A percentile compares a stretch with the other conserved stretches of the same genome.
These are phyloP conservation scores for Pseudozyma hubeiensis DNA, from an alignment of 1,284 basidiomycete genomes.

Conservation along the genomic window DNA sequence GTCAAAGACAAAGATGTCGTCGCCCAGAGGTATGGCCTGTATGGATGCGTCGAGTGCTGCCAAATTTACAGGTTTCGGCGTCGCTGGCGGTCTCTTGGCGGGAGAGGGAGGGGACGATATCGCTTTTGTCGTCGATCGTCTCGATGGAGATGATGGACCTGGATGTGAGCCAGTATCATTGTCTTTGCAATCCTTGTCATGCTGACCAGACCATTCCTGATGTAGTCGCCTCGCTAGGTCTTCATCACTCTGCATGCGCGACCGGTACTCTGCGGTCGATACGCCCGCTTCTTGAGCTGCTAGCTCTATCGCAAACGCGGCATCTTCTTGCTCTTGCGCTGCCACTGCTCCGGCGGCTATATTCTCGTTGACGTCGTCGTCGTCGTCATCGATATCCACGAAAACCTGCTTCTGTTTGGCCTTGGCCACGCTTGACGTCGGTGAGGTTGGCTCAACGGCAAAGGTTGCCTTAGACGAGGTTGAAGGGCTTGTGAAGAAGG, in stretches of 20 bases:
- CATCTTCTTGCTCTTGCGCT: constrained; percentile 38
- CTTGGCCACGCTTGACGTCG: constrained; percentile 9
- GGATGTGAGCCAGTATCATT: not conserved
- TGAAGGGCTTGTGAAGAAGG: constrained; percentile 46
- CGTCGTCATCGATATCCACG: not conserved
- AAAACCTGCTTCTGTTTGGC: constrained; percentile 20
- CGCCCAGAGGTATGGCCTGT: constrained; percentile 56
- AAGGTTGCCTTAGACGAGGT: constrained; percentile 9
- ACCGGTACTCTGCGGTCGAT: constrained; percentile 16
- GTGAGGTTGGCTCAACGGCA: constrained; percentile 11
- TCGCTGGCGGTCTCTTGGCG: constrained; percentile 2
- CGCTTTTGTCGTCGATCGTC: constrained; percentile 2
- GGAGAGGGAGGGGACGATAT: constrained; percentile 2
- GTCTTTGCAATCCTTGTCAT: not conserved
- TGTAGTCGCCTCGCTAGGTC: constrained; percentile 46
- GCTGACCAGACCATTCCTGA: constrained; percentile 29
- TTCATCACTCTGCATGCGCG: constrained; percentile 37
- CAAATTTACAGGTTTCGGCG: constrained; percentile 34
- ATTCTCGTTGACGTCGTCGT: not conserved
- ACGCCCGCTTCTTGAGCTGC: constrained; percentile 38
- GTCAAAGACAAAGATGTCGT: constrained; percentile 67
- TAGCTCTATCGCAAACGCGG: constrained; percentile 37
- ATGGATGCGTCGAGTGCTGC: constrained; percentile 52
- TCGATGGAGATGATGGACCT: not conserved
- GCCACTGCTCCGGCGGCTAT: too few species aligned